A percentile compares a stretch with the other conserved stretches of the same genome.
Conservation (phyloP, 306 rosid species). For the Vigna nakashimae region DNA sequence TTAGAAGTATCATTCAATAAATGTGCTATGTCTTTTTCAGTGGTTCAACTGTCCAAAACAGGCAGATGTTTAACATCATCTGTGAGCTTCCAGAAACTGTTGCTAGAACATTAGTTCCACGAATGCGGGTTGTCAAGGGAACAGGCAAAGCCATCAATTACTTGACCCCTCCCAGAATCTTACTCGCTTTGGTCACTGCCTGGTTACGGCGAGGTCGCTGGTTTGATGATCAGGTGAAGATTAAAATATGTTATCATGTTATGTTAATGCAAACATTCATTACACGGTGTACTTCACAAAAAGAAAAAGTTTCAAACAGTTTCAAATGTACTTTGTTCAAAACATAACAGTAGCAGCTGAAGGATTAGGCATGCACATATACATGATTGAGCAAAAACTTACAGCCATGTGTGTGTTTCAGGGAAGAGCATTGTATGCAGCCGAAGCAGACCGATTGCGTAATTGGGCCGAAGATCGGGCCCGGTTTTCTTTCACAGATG, state of each 20-base stretch:
- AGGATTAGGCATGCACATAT: background rate
- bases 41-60: constrained; percentile 86
- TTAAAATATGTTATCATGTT: background rate
- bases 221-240: constrained; percentile 88
- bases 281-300: too few species aligned
- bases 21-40: constrained; percentile 54
- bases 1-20: constrained; percentile 7
- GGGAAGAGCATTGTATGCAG: constrained; percentile 90
- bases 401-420: constrained; percentile 47
- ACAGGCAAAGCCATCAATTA: constrained; percentile 85
- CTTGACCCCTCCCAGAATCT: constrained; percentile 96
- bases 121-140: constrained; percentile 94
- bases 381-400: constrained; percentile 8
- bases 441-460: constrained; percentile 88
- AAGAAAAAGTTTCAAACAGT: too few species aligned
- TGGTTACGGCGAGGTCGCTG: constrained; percentile 94
- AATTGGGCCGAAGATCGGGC: constrained; percentile 97
- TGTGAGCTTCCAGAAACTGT: constrained; percentile 98
- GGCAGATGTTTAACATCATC: constrained; percentile 84
- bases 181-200: constrained; percentile 88
- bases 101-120: constrained; percentile 93
- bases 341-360: background rate
- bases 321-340: constrained; percentile 12
- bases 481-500: constrained; percentile 84
- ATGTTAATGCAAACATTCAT: background rate